Base-by-base conservation (phyloP, 495 filamentous ascomycete genomes). In the Neurospora sp. region DNA sequence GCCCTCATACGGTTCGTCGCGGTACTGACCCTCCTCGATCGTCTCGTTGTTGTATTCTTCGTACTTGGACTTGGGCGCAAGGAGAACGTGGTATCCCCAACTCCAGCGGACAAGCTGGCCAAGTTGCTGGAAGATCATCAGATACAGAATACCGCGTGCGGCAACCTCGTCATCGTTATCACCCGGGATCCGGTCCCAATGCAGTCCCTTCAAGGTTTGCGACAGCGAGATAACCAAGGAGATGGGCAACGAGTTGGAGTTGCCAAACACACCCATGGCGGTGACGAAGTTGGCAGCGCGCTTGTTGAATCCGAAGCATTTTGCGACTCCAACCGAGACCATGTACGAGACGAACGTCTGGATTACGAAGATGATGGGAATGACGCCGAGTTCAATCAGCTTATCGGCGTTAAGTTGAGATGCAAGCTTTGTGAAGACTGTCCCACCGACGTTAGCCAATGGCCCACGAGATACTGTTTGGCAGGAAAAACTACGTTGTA, bases 201-300 rank as follows among this genome's bases (percentile, higher is more conserved):
- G 94, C 37, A 99, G 86, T 3, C 96, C 96, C 76, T 89, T 88
- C 70, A 99, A 84, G 10, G 96, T 99, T 77, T 96, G 90, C 12
- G 96, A 96, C 14, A 99, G 86, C 17, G 94, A 97, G 72, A 98
- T 88, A 76, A 99, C 94, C 65, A 99, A 89, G 1, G 96, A 99
- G 70, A 99, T 98, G 2, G 96, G 96, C 20, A 99, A 90, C 17
- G 96, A 98, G 82, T 98, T 99, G 41, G 95, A 98, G 79, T 99
- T 99, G 72, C 95, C 96, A 79, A 99, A 99, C 44, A 99, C 96
- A 69, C 90, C 93, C 96, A 98, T 99, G 45, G 96, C 96, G 69
- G 93, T 90, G 65, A 99, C 92, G 78, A 98, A 99, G 80, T 98
- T 98, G 61, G 90, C 87, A 53, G 92, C 90, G 71, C 94, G 87